phyloP scores from a whole-genome alignment of 1,139 yeast genomes.

The Zygoascus hellenicus region DNA sequence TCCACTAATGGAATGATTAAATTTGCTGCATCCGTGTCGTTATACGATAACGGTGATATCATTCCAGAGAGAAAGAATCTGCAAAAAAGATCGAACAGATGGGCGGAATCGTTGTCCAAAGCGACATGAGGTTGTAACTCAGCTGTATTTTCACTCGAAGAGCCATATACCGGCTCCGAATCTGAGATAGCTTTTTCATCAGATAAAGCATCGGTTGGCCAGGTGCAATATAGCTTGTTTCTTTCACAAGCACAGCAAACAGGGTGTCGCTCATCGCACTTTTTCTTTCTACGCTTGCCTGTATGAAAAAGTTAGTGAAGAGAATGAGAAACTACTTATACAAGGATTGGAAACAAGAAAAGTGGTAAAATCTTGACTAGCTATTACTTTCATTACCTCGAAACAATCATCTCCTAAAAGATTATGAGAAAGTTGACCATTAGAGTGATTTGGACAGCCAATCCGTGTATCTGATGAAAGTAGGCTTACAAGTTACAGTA shows the following conservation, averaged over 20 bases:
- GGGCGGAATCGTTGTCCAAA: background rate
- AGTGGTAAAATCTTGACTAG: too few species aligned
- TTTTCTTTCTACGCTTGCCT: slow-evolving; percentile 36
- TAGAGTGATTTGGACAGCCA: too few species aligned
- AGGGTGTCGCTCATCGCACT: slow-evolving; percentile 63
- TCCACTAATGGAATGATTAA: slow-evolving; percentile 4
- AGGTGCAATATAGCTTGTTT: slow-evolving; percentile 45
- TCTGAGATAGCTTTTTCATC: background rate
- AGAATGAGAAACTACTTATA: too few species aligned
- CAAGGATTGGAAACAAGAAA: too few species aligned
- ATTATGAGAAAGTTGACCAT: too few species aligned
- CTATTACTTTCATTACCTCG: too few species aligned
- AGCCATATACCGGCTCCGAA: background rate
- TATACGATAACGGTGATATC: slow-evolving; percentile 5
- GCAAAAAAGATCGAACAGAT: slow-evolving; percentile 1
- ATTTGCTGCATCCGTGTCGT: background rate
- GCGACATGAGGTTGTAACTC: background rate
- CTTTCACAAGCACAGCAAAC: slow-evolving; percentile 54
- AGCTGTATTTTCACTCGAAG: background rate
- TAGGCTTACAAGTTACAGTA: too few species aligned
- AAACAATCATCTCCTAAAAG: too few species aligned
- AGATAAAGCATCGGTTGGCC: background rate
- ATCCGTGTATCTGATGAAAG: too few species aligned
- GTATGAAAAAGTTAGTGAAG: too few species aligned
- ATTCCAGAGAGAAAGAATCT: slow-evolving; percentile 2